Evolutionary conservation across 176 grass and related monocot genomes (phyloP).

Genomic region (Carex parvula): DNA sequence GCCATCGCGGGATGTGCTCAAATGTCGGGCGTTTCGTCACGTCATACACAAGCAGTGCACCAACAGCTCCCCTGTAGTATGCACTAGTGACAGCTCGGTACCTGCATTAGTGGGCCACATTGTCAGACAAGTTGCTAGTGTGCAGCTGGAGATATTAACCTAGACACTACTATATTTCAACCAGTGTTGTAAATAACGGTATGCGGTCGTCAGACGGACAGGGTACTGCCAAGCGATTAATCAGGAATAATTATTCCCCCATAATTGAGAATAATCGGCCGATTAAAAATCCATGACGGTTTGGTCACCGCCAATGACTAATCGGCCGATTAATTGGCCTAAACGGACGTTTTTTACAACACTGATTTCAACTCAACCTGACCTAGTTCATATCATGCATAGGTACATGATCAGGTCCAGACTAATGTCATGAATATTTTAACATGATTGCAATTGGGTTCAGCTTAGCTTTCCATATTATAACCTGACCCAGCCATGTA

Average conservation of each 20-base stretch:
- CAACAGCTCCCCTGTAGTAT: constrained; percentile 65
- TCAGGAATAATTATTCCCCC: too few species aligned
- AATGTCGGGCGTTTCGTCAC: constrained; percentile 71
- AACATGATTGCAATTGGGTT: background rate
- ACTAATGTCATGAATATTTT: background rate
- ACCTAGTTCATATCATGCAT: background rate
- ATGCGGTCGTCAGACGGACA: too few species aligned
- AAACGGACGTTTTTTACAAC: too few species aligned
- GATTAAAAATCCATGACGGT: too few species aligned
- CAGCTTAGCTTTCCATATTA: background rate
- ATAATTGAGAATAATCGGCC: too few species aligned
- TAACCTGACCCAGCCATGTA: background rate
- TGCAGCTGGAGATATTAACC: background rate
- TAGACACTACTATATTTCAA: background rate
- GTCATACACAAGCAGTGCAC: constrained; percentile 64
- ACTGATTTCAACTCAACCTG: background rate
- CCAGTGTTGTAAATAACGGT: too few species aligned
- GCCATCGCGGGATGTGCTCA: constrained; percentile 75
- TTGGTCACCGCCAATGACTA: too few species aligned
- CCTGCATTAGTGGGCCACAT: constrained; percentile 24
- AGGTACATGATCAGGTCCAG: background rate
- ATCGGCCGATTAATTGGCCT: too few species aligned
- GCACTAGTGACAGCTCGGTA: constrained; percentile 75
- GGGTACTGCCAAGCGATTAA: too few species aligned
- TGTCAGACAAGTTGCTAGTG: background rate